Evolutionary conservation across 2,329 filamentous ascomycete genomes (phyloP), one percentile per base, ranked within the genome.

Genomic region (Trichoderma pleuroti): DNA sequence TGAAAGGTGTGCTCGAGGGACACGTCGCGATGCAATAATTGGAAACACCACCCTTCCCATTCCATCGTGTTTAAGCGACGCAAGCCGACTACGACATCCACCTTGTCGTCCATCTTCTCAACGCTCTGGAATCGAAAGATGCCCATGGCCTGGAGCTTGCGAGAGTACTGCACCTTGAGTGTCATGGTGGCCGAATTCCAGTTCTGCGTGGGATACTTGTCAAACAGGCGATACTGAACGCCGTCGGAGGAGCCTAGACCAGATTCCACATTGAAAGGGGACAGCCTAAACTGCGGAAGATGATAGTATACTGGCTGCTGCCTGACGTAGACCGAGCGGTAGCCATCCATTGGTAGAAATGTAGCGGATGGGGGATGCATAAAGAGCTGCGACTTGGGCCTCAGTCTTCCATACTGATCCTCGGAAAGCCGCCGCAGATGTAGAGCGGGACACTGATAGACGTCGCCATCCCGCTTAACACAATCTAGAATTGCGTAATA

Each of bases 131-230:
- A 71, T 7, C 69, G 46, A 26, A 71, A 71, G 18, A 71, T 42
- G 2, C 69, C 69, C 69, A 68, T 71, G 32, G 69, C 69, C 6
- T 67, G 36, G 9, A 71, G 56, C 56, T 62, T 71, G 21, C 63
- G 69, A 16, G 63, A 71, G 26, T 71, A 71, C 11, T 68, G 54
- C 1, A 28, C 69, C 21, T 68, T 71, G 21, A 68, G 56, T 5
- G 69, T 68, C 63, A 71, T 71, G 57, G 69, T 71, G 14, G 63
- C 57, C n/a, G 69, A 71, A 7, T 71, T 71, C 69, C 69, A 71
- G n/a, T 71, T 59, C 2, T 68, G 63, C 3, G 62, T 32, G 34
- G 69, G 69, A 18, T 62, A 56, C 28, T 57, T 68, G 42, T 71
- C 69, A 39, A 71, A 21, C 26, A 67, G n/a, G 28, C 64, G 52